A percentile compares a stretch with the other conserved stretches of the same genome.
Evolutionary conservation across 805 yeast genomes (phyloP).

Genomic region (Tetrapisispora pingtungensis): DNA sequence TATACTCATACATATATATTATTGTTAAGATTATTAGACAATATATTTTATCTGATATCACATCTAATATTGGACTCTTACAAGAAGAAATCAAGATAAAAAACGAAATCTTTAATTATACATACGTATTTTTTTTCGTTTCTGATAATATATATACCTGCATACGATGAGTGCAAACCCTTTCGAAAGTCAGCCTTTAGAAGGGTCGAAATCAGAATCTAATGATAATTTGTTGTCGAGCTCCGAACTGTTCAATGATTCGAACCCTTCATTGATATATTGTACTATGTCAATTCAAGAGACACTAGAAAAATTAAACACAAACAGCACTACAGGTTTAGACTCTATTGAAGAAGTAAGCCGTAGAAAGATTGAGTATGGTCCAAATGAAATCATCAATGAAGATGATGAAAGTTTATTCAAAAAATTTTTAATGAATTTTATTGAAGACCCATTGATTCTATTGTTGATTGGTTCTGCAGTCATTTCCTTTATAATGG

Average conservation of each 20-base stretch:
- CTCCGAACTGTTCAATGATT: slow-evolving; percentile 25
- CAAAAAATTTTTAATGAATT: slow-evolving; percentile 67
- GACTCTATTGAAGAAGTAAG: slow-evolving; percentile 58
- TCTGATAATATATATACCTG: neutral
- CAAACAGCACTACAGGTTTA: slow-evolving; percentile 55
- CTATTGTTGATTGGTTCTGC: slow-evolving; percentile 86
- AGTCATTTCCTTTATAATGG: slow-evolving; percentile 75
- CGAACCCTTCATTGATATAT: slow-evolving; percentile 52
- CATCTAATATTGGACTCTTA: no score
- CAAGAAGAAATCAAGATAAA: no score
- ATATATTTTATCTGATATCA: no score
- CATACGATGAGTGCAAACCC: slow-evolving; percentile 1
- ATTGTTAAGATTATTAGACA: no score
- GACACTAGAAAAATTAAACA: slow-evolving; percentile 48
- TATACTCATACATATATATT: no score
- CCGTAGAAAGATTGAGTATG: slow-evolving; percentile 64
- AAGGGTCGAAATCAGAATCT: neutral
- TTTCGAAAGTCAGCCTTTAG: neutral
- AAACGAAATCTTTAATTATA: neutral
- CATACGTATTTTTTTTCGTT: neutral
- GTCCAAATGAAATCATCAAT: slow-evolving; percentile 63
- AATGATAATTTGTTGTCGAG: neutral
- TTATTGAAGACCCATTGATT: slow-evolving; percentile 86
- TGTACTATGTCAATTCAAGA: slow-evolving; percentile 57
- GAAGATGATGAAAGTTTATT: slow-evolving; percentile 69